Evolutionary conservation across 768 basidiomycete species (phyloP).

Genomic region (Boletus fagicola): DNA sequence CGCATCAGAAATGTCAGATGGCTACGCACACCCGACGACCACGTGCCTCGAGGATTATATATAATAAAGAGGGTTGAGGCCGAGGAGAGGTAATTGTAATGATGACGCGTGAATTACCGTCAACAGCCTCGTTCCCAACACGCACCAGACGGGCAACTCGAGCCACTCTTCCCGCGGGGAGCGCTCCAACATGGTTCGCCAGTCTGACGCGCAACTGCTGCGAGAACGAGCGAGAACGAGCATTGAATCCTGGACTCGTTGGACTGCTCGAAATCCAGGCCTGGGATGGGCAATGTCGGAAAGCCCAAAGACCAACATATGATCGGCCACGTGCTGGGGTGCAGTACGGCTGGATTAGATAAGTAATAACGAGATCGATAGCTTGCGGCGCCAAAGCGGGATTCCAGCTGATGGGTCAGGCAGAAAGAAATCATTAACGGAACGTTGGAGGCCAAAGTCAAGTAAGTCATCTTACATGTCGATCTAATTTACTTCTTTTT

Average conservation of each 20-base stretch:
- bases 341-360: conserved; percentile 29
- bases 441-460: conserved; percentile 16
- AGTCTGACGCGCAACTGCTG: neutral
- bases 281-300: neutral
- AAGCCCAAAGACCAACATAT: neutral
- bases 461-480: conserved; percentile 20
- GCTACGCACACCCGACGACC: conserved; percentile 12
- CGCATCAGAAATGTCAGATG: conserved; percentile 12
- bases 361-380: conserved; percentile 10
- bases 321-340: conserved; percentile 18
- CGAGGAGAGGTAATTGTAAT: conserved; percentile 25
- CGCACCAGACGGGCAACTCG: conserved; percentile 20
- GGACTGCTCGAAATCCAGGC: conserved; percentile 4
- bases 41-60: conserved; percentile 16
- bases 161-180: conserved; percentile 16
- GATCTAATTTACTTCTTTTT: conserved; percentile 58
- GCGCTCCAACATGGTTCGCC: conserved; percentile 1
- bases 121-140: conserved; percentile 30
- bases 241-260: neutral
- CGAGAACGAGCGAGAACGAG: conserved; percentile 1
- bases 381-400: conserved; percentile 20
- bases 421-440: conserved; percentile 24
- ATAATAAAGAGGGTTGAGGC: conserved; percentile 22
- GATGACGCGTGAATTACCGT: conserved; percentile 25
- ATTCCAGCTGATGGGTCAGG: conserved; percentile 20